Base-by-base conservation (phyloP, 2,329 filamentous ascomycete species). In the Colletotrichum horii region DNA sequence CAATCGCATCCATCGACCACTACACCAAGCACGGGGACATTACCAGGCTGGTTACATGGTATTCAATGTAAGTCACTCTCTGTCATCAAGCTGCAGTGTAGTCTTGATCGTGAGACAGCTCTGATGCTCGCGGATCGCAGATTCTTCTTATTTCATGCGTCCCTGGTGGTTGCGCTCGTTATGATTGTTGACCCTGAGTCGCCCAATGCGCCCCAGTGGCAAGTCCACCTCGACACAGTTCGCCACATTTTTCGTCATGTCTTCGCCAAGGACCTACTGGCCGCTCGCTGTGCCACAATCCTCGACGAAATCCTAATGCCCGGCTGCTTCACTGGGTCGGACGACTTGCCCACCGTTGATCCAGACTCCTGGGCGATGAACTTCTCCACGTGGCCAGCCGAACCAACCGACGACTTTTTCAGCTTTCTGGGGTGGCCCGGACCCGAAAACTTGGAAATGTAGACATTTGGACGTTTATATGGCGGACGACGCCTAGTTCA, bases 81-180 rank as follows among this genome's bases (percentile, higher is more conserved):
- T 16, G 19, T 28, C 55, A 22, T 8, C 1, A 28, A 28, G 3
- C 0, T 2, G 1, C 55, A 28, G 24, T 28, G 55, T 28, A 28
- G 1, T 26, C 24, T 58, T 58, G 55, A 2, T 0, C 14, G 0
- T 4, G 55, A 58, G 55, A n/a, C 14, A 28, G 55, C 7, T 58
- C 55, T 58, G 19, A 58, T 28, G 55, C 24, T 16, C 24, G 55
- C 52, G 43, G 1, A 14, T 22, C 0, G 4, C 28, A 81, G 80
- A n/a, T 82, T 79, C 76, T 83, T 82, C 56, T 76, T 83, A 6
- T 83, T 83, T 61, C 82, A 83, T 68, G 81, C 82, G 2, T 81
- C 80, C 36, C 80, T 83, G 2, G 79, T 83, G 61, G 79, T 80
- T 15, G 78, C 78, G 7, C 78, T 83, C 32, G 80, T 80, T 11